Evolutionary conservation across 371 early-diverging fungal species (phyloP), one percentile per base, ranked within the genome.

Genomic region (Chytridium lagenaria): DNA sequence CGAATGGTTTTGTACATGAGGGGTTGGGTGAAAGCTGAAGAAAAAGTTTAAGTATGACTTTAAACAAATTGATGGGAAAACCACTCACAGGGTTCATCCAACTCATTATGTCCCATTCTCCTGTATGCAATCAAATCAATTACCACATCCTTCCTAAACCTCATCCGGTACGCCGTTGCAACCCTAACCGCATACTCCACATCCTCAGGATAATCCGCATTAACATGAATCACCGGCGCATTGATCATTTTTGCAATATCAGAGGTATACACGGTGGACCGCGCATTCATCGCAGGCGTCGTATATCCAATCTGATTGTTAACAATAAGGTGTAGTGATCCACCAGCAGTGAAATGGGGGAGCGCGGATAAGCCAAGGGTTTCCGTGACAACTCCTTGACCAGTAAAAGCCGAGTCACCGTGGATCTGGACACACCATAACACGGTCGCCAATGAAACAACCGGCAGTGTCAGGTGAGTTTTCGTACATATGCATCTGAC

Each of bases 281-380:
- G 91, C 0, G 96, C 93, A 77, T 94, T 95, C 75, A 89, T 90
- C 10, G 96, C 93, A 12, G 94, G 93, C 12, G 98, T 97, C 0
- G 98, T 98, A 83, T 95, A 98, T 22, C 98, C 98, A 69, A 97
- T 86, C 83, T 98, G 98, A 80, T 98, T 98, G 81, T 98, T 98
- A 75, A 98, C 96, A 34, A 98, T 95, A 72, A 98, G 87, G 77
- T 98, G 98, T 22, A 98, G 81, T 1, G 94, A 92, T 1, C 98
- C 98, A 69, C 98, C 98, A 0, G 92, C 91, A 0, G 93, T 90
- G 81, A 91, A 98, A 64, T 94, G 94, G 1, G 97, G 95, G 51
- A 98, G 83, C 73, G 97, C 94, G 5, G 95, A 93, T 55, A 98
- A 77, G 12, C 94, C 94, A 31, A 98, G 81, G n/a, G 95, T 90